A percentile compares a stretch with the other conserved stretches of the same genome.
Conservation (phyloP, 108 stramenopile species). For the Pinguiococcus pyrenoidosus region DNA sequence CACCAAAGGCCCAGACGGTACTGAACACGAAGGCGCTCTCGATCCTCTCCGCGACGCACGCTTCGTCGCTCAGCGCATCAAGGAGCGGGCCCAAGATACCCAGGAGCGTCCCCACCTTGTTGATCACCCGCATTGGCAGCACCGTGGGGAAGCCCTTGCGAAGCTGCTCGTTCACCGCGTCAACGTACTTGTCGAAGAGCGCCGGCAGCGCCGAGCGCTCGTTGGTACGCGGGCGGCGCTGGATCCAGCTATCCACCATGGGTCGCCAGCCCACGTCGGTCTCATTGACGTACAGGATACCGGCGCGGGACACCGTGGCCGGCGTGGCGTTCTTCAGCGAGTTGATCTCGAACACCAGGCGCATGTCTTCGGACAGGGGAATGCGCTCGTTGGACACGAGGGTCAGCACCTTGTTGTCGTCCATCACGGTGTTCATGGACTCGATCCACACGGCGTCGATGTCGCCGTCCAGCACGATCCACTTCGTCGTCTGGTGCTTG, state of each 20-base stretch:
- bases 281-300: constrained; percentile 34
- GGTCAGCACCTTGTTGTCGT: constrained; percentile 44
- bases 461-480: constrained; percentile 41
- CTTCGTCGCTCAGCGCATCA: not conserved
- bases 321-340: constrained; percentile 30
- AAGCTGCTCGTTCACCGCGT: constrained; percentile 24
- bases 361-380: constrained; percentile 28
- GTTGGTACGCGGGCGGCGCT: not conserved
- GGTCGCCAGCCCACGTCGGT: constrained; percentile 16
- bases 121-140: constrained; percentile 34
- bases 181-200: constrained; percentile 24
- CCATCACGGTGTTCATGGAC: constrained; percentile 45
- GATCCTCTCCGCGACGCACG: not conserved
- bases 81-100: constrained; percentile 22
- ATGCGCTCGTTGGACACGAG: constrained; percentile 39
- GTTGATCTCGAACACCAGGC: constrained; percentile 35
- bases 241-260: constrained; percentile 17
- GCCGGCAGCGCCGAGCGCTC: constrained; percentile 5
- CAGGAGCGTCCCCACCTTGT: constrained; percentile 26
- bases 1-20: constrained; percentile 29
- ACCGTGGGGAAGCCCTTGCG: constrained; percentile 24
- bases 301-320: constrained; percentile 33
- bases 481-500: constrained; percentile 14
- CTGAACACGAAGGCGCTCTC: constrained; percentile 28
- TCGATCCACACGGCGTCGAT: constrained; percentile 44